Conservation (phyloP, 2,329 filamentous ascomycete genomes). For the Ceratocystis papillata region DNA sequence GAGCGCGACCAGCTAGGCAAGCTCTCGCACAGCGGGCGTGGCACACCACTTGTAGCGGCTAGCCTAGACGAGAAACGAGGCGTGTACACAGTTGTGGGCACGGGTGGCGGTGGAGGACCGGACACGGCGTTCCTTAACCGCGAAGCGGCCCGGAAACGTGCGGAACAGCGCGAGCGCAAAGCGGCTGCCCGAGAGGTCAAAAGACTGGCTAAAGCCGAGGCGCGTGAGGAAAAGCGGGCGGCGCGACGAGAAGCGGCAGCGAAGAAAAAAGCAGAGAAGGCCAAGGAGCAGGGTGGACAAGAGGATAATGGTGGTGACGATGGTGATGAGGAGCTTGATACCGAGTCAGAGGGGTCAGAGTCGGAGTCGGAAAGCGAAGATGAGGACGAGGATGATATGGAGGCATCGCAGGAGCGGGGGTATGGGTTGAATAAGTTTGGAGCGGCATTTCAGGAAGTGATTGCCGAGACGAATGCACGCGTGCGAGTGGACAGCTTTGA, state of each 20-base stretch:
- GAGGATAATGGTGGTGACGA: conserved; percentile 33
- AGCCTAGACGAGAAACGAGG: conserved; percentile 77
- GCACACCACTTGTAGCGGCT: conserved; percentile 80
- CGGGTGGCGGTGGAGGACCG: conserved; percentile 73
- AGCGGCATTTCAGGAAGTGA: conserved; percentile 89
- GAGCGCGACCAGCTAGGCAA: conserved; percentile 67
- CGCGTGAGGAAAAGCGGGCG: conserved; percentile 50
- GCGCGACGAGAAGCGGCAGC: conserved; percentile 37
- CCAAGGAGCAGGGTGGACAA: not conserved
- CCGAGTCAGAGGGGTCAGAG: conserved; percentile 31
- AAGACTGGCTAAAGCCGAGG: conserved; percentile 45
- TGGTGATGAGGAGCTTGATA: conserved; percentile 41
- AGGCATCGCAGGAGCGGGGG: conserved; percentile 46
- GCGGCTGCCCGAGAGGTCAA: conserved; percentile 51
- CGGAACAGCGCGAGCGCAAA: conserved; percentile 53
- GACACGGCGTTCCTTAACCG: conserved; percentile 58
- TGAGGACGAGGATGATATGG: conserved; percentile 46
- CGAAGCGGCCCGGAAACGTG: conserved; percentile 52
- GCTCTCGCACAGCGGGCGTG: conserved; percentile 55
- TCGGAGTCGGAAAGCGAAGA: conserved; percentile 31
- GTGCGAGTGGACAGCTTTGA: conserved; percentile 95
- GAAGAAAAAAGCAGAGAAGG: not conserved
- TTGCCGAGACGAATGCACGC: conserved; percentile 77
- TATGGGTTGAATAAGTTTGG: conserved; percentile 84
- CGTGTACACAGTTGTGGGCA: conserved; percentile 86